A percentile compares a stretch with the other conserved stretches of the same genome.
Conservation (phyloP, 2,329 filamentous ascomycete species). For the Huntiella abstrusa region DNA sequence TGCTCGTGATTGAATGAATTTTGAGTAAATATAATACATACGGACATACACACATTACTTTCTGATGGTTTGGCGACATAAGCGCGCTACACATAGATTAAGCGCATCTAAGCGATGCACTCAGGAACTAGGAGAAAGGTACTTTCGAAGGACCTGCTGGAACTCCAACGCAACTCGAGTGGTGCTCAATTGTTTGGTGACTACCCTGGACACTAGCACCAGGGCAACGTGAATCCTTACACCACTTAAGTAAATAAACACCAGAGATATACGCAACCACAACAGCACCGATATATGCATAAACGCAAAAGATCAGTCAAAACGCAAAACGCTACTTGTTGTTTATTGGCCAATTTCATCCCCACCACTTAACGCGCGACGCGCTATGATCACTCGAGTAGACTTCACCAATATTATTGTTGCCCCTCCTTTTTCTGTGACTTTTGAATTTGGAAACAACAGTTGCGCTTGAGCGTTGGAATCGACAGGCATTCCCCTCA, state of each 20-base stretch:
- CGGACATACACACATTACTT: too few relatives aligned
- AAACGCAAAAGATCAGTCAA: too few relatives aligned
- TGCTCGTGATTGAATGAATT: too few relatives aligned
- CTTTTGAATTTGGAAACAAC: neutral
- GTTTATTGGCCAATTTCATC: neutral
- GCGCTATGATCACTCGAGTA: slow-evolving; percentile 1
- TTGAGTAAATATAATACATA: too few relatives aligned
- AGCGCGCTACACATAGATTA: too few relatives aligned
- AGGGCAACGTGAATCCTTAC: neutral
- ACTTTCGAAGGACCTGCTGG: neutral
- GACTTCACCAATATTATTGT: neutral
- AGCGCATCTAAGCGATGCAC: too few relatives aligned
- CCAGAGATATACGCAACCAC: too few relatives aligned
- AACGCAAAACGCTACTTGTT: too few relatives aligned
- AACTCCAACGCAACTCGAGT: neutral
- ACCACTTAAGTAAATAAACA: neutral
- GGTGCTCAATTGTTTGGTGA: neutral
- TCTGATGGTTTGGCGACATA: too few relatives aligned
- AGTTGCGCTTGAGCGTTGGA: neutral
- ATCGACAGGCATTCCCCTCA: slow-evolving; percentile 3
- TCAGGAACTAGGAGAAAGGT: neutral
- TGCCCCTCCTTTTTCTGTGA: slow-evolving; percentile 8
- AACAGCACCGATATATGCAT: too few relatives aligned
- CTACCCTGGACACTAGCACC: neutral
- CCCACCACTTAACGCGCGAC: slow-evolving; percentile 11